phyloP scores from a whole-genome alignment of 352 stramenopile genomes.

The Globisporangium carolinianum region DNA sequence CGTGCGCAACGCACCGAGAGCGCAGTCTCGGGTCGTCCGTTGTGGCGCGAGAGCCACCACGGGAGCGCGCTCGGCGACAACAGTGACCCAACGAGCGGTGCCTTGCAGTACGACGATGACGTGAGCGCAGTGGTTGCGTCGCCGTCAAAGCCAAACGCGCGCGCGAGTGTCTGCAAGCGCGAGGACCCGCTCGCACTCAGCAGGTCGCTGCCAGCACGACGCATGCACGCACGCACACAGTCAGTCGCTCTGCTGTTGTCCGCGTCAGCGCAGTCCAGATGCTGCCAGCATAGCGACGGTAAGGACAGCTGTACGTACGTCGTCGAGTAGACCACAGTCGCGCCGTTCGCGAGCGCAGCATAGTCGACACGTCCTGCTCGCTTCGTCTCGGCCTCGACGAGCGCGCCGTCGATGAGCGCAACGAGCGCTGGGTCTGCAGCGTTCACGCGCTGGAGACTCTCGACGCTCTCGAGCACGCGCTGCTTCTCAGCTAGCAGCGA shows the following conservation, averaged over 20 bases:
- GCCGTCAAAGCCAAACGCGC: slow-evolving; percentile 25
- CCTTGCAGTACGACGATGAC: slow-evolving; percentile 40
- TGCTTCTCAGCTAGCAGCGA: slow-evolving; percentile 55
- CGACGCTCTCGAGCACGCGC: slow-evolving; percentile 38
- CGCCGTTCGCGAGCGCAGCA: slow-evolving; percentile 61
- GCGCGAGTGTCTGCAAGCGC: slow-evolving; percentile 21
- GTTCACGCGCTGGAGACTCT: slow-evolving; percentile 42
- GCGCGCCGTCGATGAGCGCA: slow-evolving; percentile 37
- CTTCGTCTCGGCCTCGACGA: slow-evolving; percentile 30
- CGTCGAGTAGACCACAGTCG: slow-evolving; percentile 46
- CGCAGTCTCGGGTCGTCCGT: slow-evolving; percentile 65
- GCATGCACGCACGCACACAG: slow-evolving; percentile 1
- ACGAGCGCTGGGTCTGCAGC: slow-evolving; percentile 50
- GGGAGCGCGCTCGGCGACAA: slow-evolving; percentile 45
- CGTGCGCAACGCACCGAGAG: slow-evolving; percentile 41
- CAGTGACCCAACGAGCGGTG: slow-evolving; percentile 27
- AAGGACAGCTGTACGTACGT: slow-evolving; percentile 18
- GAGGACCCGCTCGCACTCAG: slow-evolving; percentile 27
- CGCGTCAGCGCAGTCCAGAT: too few relatives aligned
- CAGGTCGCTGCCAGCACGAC: slow-evolving; percentile 38
- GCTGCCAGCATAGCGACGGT: too few relatives aligned
- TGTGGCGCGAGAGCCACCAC: slow-evolving; percentile 75
- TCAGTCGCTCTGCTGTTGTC: too few relatives aligned
- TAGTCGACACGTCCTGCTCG: slow-evolving; percentile 54
- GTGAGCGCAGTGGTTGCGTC: slow-evolving; percentile 35